Percentiles rank a stretch among this genome's conserved stretches.
These are phyloP conservation scores for Leccinum boreale DNA, from an alignment of 768 basidiomycete species.

Conservation along the genomic window DNA sequence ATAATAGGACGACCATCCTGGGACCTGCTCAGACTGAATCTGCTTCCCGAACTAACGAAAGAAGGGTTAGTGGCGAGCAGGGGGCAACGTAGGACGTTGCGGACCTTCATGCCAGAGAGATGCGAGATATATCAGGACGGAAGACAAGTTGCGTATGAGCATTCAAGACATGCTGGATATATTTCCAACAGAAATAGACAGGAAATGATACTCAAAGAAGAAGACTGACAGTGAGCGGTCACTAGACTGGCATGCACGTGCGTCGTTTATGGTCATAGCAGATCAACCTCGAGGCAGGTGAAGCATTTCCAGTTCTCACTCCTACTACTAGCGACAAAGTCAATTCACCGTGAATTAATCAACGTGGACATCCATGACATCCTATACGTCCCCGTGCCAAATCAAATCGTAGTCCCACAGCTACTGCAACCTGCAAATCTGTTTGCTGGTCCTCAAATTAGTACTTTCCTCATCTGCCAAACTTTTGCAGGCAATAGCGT, in stretches of 20 bases:
- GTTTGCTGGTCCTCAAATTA: slow-evolving; percentile 50
- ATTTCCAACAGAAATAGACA: slow-evolving; percentile 14
- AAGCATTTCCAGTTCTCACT: not conserved
- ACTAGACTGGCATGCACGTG: slow-evolving; percentile 20
- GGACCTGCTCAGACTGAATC: slow-evolving; percentile 92
- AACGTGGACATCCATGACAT: slow-evolving; percentile 5
- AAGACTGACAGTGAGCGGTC: not conserved
- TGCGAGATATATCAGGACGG: slow-evolving; percentile 5
- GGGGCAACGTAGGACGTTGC: not conserved
- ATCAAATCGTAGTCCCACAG: slow-evolving; percentile 9
- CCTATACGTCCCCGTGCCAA: slow-evolving; percentile 1
- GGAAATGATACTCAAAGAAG: slow-evolving; percentile 12
- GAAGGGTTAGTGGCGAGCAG: not conserved
- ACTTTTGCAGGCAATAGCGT: slow-evolving; percentile 71
- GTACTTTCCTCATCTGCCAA: slow-evolving; percentile 85
- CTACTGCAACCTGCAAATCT: not conserved
- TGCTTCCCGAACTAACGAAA: slow-evolving; percentile 91
- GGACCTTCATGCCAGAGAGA: slow-evolving; percentile 31
- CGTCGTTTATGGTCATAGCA: slow-evolving; percentile 7
- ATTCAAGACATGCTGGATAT: slow-evolving; percentile 27
- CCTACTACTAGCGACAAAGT: not conserved
- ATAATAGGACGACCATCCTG: slow-evolving; percentile 95
- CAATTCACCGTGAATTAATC: not conserved
- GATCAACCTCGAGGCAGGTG: not conserved
- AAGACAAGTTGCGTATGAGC: slow-evolving; percentile 10